Evolutionary conservation across 495 filamentous ascomycete species (phyloP), one percentile per base, ranked within the genome.

Genomic region (Collariella sp.): DNA sequence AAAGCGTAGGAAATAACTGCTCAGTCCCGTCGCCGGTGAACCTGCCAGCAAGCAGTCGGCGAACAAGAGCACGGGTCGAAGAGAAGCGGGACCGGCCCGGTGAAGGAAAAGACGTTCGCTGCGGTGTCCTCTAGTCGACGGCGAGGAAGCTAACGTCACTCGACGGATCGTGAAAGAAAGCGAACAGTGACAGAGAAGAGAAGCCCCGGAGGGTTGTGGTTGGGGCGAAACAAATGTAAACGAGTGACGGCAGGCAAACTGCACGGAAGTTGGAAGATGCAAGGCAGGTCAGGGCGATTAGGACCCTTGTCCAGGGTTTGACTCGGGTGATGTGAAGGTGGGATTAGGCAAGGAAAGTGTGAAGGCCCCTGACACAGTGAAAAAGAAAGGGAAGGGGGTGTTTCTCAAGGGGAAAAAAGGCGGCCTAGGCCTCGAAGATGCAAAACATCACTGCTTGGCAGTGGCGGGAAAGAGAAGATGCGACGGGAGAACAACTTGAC

Each of bases 41-140:
- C 39, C 29, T 7, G 24, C 39, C 38, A 13, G 26, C 49, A 20
- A 16, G 42, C 45, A 43, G 42, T 34, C 13, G 13, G 22, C 44
- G 6, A 39, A 54, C 55, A 46, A 57, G 52, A 56, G 52, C 18
- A 46, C 49, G 46, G 35, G 4, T 52, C 18, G 57, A 64, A 60
- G 52, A 57, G 54, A 59, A 57, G 53, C 34, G 64, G 64, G 64
- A 50, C 64, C 64, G 40, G 64, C 64, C 64, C 64, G 49, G 44
- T 46, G 45, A 62, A 62, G 58, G 60, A 55, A 59, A 62, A 52
- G 61, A 45, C 40, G 52, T 26, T 31, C 26, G 29, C 50, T 18
- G 55, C 49, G 35, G 55, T 50, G 51, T 29, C 55, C 44, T 38
- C 55, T 50, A 47, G 43, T 16, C 20, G 43, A 15, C 19, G 26